Conservation (phyloP, 192 early-diverging fungal genomes). For the Coemansia sp. region DNA sequence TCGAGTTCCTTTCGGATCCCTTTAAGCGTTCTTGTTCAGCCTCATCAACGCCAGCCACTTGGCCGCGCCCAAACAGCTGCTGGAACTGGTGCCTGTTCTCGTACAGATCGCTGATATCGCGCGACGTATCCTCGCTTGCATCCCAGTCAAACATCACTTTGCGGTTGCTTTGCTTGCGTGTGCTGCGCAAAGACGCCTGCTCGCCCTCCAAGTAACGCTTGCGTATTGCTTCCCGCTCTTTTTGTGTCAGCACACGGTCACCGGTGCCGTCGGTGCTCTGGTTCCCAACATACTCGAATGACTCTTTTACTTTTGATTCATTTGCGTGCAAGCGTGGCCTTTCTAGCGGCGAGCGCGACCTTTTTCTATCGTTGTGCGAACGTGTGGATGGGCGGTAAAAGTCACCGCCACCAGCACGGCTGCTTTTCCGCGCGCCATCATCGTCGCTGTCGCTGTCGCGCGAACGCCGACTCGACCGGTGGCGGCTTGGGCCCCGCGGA, state of each 20-base stretch:
- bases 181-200: conserved; percentile 62
- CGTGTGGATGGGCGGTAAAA: conserved; percentile 11
- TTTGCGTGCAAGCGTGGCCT: not conserved
- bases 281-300: conserved; percentile 27
- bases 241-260: conserved; percentile 53
- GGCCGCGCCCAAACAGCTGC: conserved; percentile 77
- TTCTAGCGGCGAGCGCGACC: conserved; percentile 8
- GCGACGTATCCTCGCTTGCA: conserved; percentile 90
- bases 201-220: conserved; percentile 87
- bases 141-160: conserved; percentile 99
- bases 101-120: conserved; percentile 91
- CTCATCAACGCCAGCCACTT: conserved; percentile 8
- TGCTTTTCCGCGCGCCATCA: not conserved
- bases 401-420: not conserved
- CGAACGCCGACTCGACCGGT: not conserved
- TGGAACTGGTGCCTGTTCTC: conserved; percentile 64
- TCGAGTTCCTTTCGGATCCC: not conserved
- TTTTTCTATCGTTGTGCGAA: conserved; percentile 3
- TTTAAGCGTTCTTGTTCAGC: not conserved
- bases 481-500: conserved; percentile 4
- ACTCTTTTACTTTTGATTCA: not conserved
- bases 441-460: conserved; percentile 7
- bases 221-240: conserved; percentile 65
- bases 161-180: conserved; percentile 84
- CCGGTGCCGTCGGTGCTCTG: conserved; percentile 39